Evolutionary conservation across 352 stramenopile species (phyloP), one percentile per base, ranked within the genome.

Genomic region (Blastocystis sp.): DNA sequence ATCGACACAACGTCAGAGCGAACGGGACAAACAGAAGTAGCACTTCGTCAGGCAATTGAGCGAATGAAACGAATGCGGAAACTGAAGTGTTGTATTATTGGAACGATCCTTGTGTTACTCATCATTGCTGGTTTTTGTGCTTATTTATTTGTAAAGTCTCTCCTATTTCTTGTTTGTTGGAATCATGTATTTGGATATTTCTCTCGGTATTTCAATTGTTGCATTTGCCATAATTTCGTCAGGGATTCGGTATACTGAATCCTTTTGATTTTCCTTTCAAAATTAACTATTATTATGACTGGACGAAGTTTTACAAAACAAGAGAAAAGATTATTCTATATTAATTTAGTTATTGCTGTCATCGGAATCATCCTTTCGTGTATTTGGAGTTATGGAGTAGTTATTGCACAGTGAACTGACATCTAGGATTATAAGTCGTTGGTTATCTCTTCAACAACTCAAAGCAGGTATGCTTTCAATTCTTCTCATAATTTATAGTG

Each of bases 61-160:
- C 49, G 54, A 9, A 83, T 43, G 71, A 83, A 83, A 9, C 19
- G 37, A 37, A 83, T 83, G 46, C 71, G 71, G 39, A 83, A 83
- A 43, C 71, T 83, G 1, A 83, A 83, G 42, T 83, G 71, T 43
- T 83, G 71, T 21, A 27, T 83, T 32, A n/a, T 83, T 35, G n/a
- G n/a, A 21, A 66, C 51, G 43, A 65, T 46, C 0, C 21, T 83
- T 11, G 43, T 83, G 16, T 27, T 83, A 19, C 54, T 83, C 19
- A n/a, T 83, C 4, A 29, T 83, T 83, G 71, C 51, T 24, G 43
- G 12, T 6, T 32, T 83, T 61, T 83, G 11, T 43, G 71, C 46
- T 21, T 52, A 51, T 37, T 21, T 83, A n/a, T 66, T 83, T 43
- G 71, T 83, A 37, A 83, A 63, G n/a, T 56, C 21, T 37, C 51